A percentile compares a stretch with the other conserved stretches of the same genome.
phyloP scores from a whole-genome alignment of 225 moss, liverwort and hornwort species.

The Sphagnum contortum region DNA sequence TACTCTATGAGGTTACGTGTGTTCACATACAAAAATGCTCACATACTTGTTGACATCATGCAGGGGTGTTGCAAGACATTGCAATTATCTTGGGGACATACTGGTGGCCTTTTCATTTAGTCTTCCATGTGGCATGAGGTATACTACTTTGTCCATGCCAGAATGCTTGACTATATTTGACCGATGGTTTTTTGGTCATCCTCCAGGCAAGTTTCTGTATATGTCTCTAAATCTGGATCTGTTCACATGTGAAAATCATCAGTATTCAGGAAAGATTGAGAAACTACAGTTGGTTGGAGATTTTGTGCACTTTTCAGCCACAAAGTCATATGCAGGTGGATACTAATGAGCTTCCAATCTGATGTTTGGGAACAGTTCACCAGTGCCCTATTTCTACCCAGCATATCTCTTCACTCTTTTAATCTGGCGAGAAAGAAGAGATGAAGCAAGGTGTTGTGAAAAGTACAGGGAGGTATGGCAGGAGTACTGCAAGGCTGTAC shows the following conservation, averaged over 20 bases:
- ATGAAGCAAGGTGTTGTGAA: conserved; percentile 73
- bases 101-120: conserved; percentile 89
- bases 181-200: neutral
- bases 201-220: too few species aligned
- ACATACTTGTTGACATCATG: neutral
- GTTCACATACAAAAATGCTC: too few species aligned
- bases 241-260: too few species aligned
- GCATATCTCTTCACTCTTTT: conserved; percentile 75
- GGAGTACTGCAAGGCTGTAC: conserved; percentile 71
- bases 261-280: too few species aligned
- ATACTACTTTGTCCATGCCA: neutral
- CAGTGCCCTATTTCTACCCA: conserved; percentile 88
- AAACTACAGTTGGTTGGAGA: too few species aligned
- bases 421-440: conserved; percentile 86
- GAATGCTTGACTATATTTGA: neutral
- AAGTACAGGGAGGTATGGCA: conserved; percentile 92
- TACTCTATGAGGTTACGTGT: too few species aligned
- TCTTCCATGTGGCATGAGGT: conserved; percentile 87
- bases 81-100: conserved; percentile 96
- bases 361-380: conserved; percentile 39
- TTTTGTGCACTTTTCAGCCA: too few species aligned
- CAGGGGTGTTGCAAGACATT: conserved; percentile 95
- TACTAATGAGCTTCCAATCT: too few species aligned
- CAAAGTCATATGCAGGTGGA: too few species aligned
- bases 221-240: too few species aligned